These are phyloP conservation scores for Pichia sp. DNA, from an alignment of 1,139 yeast species.

Conservation along the genomic window DNA sequence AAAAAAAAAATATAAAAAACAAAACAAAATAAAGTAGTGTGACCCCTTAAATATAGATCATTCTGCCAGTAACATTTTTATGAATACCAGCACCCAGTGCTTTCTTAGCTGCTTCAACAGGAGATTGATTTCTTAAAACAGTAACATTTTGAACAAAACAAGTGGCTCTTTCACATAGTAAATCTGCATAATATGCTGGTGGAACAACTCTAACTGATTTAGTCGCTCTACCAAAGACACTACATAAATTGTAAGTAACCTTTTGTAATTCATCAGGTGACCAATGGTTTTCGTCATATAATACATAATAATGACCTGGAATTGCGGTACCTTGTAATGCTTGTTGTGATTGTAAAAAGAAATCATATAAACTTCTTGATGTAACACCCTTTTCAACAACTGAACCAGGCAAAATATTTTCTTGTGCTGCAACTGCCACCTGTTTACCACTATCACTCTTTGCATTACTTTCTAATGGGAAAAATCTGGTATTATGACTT, in stretches of 20 bases:
- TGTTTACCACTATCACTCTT: conserved; percentile 19
- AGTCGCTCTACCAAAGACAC: conserved; percentile 29
- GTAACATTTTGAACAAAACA: conserved; percentile 20
- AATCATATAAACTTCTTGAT: conserved; percentile 28
- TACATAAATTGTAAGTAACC: conserved; percentile 28
- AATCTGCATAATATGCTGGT: conserved; percentile 28
- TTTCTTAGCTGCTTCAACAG: conserved; percentile 19
- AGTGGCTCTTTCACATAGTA: conserved; percentile 30
- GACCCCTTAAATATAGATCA: conserved; percentile 22
- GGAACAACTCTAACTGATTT: conserved; percentile 31
- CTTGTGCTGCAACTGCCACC: conserved; percentile 23
- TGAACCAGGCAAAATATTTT: conserved; percentile 28
- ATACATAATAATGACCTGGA: conserved; percentile 31
- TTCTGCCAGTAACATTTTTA: conserved; percentile 20
- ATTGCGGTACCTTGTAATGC: conserved; percentile 32
- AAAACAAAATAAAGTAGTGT: neutral
- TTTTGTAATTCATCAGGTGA: conserved; percentile 26
- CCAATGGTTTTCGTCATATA: conserved; percentile 29
- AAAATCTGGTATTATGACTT: conserved; percentile 30
- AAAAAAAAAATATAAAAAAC: neutral
- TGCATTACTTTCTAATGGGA: conserved; percentile 27
- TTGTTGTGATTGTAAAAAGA: conserved; percentile 29
- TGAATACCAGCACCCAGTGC: conserved; percentile 23
- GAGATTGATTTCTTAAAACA: conserved; percentile 9
- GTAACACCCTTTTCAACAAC: conserved; percentile 29